phyloP scores from a whole-genome alignment of 176 grass and related monocot species.

The Calamus simplicifolius region DNA sequence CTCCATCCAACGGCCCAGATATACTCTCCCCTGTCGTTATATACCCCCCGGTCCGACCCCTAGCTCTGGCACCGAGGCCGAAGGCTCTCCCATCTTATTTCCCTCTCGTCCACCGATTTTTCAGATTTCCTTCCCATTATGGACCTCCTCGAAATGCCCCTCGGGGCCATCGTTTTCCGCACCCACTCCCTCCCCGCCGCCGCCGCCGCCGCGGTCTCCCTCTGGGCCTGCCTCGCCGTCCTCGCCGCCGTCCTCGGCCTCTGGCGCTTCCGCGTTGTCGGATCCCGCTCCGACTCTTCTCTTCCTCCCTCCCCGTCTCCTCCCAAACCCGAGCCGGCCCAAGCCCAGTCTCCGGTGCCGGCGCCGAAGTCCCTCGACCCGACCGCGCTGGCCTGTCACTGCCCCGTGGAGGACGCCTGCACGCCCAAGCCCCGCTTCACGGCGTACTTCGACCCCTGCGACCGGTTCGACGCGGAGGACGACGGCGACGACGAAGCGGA shows the following conservation, averaged over 20 bases:
- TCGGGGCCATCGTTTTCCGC: constrained; percentile 50
- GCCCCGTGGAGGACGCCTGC: constrained; percentile 1
- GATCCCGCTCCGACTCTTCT: background rate
- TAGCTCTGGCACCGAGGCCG: background rate
- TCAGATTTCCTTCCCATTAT: constrained; percentile 11
- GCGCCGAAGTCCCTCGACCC: background rate
- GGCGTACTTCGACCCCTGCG: constrained; percentile 43
- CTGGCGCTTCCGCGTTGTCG: constrained; percentile 49
- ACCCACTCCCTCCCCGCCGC: constrained; percentile 40
- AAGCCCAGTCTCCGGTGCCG: background rate
- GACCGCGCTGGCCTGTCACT: background rate
- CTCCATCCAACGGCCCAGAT: constrained; percentile 1
- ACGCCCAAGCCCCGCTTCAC: constrained; percentile 53
- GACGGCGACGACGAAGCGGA: constrained; percentile 18
- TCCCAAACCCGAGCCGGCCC: background rate
- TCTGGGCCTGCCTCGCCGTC: constrained; percentile 46
- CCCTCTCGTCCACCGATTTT: no score
- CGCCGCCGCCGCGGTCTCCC: constrained; percentile 19
- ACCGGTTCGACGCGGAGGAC: background rate
- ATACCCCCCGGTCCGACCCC: no score
- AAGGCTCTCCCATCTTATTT: no score
- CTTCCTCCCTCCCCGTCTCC: background rate
- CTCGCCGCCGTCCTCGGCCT: constrained; percentile 51
- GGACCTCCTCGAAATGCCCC: constrained; percentile 54
- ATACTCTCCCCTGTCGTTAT: background rate